phyloP scores from a whole-genome alignment of 345 rosid genomes.

The Cardiospermum halicacabum region DNA sequence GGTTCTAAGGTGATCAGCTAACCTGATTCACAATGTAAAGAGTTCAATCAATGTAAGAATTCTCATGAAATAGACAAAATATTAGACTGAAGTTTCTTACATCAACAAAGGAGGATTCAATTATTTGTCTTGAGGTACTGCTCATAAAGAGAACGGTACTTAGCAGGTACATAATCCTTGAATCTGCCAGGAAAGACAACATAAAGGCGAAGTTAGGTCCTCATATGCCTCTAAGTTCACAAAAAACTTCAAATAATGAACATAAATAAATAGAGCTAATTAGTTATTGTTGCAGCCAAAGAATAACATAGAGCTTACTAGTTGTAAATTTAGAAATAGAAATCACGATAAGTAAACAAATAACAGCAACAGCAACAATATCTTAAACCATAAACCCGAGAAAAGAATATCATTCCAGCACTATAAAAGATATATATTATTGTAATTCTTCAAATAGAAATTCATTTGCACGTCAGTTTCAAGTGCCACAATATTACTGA shows the following conservation, averaged over 20 bases:
- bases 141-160: constrained; percentile 61
- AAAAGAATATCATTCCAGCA: background rate
- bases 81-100: constrained; percentile 19
- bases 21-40: too few relatives aligned
- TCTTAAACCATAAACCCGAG: background rate
- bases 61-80: background rate
- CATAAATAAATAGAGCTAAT: background rate
- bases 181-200: constrained; percentile 42
- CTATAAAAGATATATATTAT: background rate
- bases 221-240: background rate
- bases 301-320: background rate
- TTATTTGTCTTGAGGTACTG: constrained; percentile 46
- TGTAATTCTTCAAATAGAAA: constrained; percentile 6
- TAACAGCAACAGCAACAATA: background rate
- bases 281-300: background rate
- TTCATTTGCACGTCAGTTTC: background rate
- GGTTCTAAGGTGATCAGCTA: too few relatives aligned
- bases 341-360: background rate
- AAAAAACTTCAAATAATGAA: constrained; percentile 1
- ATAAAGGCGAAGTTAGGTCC: constrained; percentile 5
- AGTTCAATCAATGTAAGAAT: too few relatives aligned
- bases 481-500: background rate
- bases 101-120: constrained; percentile 18
- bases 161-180: constrained; percentile 76
- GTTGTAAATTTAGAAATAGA: background rate